Conservation (phyloP, 169 alveolate genomes). For the Cyclospora cayetanensis region DNA sequence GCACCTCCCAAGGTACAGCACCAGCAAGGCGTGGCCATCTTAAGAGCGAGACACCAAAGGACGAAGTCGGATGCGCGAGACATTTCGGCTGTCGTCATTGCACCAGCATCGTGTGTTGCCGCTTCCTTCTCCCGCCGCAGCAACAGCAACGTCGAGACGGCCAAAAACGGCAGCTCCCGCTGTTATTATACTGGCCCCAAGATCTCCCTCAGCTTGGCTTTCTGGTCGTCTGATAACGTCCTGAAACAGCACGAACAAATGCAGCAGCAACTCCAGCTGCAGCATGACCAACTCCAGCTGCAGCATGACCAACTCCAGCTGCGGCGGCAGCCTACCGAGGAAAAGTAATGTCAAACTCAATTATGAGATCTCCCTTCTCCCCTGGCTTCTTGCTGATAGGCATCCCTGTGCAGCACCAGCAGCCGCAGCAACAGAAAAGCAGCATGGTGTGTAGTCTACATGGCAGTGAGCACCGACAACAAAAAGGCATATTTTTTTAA, state of each 20-base stretch:
- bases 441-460: too few relatives aligned
- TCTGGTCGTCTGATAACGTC: conserved; percentile 50
- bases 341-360: conserved; percentile 77
- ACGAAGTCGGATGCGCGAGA: not conserved
- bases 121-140: not conserved
- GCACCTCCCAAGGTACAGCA: too few relatives aligned
- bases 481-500: too few relatives aligned
- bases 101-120: too few relatives aligned
- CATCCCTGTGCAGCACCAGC: conserved; percentile 72
- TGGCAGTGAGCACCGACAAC: too few relatives aligned
- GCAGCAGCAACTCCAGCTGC: not conserved
- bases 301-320: not conserved
- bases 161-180: not conserved
- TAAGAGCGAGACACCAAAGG: not conserved
- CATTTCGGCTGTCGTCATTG: not conserved
- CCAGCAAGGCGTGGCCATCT: too few relatives aligned
- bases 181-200: not conserved
- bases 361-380: conserved; percentile 77
- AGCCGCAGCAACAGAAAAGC: conserved; percentile 13
- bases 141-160: not conserved
- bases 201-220: conserved; percentile 22
- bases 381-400: conserved; percentile 78
- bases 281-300: not conserved
- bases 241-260: not conserved
- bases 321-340: conserved; percentile 62